Percentiles rank a stretch among this genome's conserved stretches.
Evolutionary conservation across 345 rosid species (phyloP).

Genomic region (Citrus trifoliata): DNA sequence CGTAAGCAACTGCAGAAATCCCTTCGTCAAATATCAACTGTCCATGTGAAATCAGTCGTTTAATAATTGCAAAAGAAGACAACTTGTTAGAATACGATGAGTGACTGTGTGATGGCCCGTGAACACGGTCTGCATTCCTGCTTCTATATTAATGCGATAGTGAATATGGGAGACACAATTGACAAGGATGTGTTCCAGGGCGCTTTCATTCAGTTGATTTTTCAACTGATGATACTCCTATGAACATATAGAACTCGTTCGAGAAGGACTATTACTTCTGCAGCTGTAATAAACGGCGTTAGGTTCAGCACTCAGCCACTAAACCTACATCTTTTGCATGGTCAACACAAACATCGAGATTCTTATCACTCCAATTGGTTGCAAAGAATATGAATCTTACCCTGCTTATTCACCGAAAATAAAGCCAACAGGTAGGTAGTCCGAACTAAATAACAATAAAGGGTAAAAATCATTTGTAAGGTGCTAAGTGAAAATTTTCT

Average conservation of each 20-base stretch:
- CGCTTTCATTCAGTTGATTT: not conserved
- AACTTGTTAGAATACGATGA: constrained; percentile 5
- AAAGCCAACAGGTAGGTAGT: not conserved
- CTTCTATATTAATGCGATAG: constrained; percentile 15
- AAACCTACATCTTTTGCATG: not conserved
- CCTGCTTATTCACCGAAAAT: not conserved
- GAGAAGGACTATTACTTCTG: not conserved
- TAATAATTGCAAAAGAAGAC: not conserved
- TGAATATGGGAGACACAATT: constrained; percentile 18
- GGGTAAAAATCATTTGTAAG: not conserved
- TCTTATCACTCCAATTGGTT: too few species aligned
- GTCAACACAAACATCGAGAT: not conserved
- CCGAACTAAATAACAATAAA: not conserved
- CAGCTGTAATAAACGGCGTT: not conserved
- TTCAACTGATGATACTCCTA: not conserved
- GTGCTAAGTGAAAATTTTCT: not conserved
- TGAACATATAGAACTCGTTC: not conserved
- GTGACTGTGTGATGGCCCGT: constrained; percentile 1
- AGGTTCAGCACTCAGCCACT: not conserved
- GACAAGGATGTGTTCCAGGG: constrained; percentile 17
- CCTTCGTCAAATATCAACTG: not conserved
- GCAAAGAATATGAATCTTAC: not conserved
- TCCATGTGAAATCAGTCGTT: constrained; percentile 1
- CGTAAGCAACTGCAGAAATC: not conserved
- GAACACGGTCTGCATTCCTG: not conserved